Evolutionary conservation across 169 alveolate species (phyloP), one percentile per base, ranked within the genome.

Genomic region (Perkinsus chesapeaki): DNA sequence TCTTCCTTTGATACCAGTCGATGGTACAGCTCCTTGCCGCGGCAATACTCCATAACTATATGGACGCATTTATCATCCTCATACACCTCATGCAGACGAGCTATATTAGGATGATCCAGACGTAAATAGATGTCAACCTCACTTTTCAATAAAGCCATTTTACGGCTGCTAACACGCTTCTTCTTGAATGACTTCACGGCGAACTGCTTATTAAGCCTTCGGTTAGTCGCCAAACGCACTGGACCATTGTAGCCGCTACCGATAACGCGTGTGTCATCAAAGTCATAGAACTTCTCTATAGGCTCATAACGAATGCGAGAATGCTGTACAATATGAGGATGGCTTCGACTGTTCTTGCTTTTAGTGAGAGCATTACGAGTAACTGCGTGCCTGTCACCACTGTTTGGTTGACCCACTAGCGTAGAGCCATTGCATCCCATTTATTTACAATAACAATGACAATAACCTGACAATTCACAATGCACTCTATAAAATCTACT

Each of bases 81-180:
- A 73, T 92, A 94, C 34, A 92, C 94, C 73, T 94, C 95, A 43
- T 92, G 92, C 36, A 94, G 73, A 31, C 95, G 92, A 38, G 93
- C 94, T 39, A 94, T 94, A 72, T 94, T 94, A 23, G 95, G 95
- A 91, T 94, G 95, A 60, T 94, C 94, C 91, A 94, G 39, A 20
- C 92, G 91, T 23, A 93, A 91, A 94, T 93, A 93, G 36, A 94
- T 47, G 0, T 92, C 92, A 91, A 92, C 93, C 91, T 94, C 95
- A 34, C 93, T 94, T 82, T 94, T 92, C 91, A 94, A 82, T 31
- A 95, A 39, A 39, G 93, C 97, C 91, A 94, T 48, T 73, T 95
- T 94, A 82, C 91, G 91, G 73, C 94, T 94, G 38, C 92, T 94
- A 60, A 92, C 48, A 47, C 73, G 93, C 39, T 94, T 73, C 39